A percentile compares a stretch with the other conserved stretches of the same genome.
Evolutionary conservation across 805 yeast species (phyloP).

Genomic region (Myxozyma nipponensis): DNA sequence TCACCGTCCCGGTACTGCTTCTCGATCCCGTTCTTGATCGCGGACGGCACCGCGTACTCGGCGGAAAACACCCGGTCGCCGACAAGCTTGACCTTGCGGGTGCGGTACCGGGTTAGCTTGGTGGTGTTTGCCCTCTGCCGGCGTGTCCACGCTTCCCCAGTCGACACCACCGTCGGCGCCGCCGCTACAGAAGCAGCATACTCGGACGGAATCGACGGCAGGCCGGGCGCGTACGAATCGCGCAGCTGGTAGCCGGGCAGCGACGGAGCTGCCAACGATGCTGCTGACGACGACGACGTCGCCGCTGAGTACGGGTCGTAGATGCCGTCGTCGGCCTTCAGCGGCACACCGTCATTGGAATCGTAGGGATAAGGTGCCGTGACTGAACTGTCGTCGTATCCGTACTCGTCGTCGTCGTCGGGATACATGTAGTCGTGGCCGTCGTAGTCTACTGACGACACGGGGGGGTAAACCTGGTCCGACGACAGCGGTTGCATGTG

Average conservation of each 20-base stretch:
- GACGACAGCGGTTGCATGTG: too few species aligned
- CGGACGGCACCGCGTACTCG: constrained; percentile 39
- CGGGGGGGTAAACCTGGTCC: too few species aligned
- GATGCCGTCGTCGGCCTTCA: constrained; percentile 8
- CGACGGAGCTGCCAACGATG: background rate
- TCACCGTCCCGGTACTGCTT: constrained; percentile 32
- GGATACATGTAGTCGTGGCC: too few species aligned
- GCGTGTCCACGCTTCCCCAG: constrained; percentile 34
- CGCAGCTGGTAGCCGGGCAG: background rate
- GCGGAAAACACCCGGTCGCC: constrained; percentile 37
- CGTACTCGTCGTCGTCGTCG: constrained; percentile 5
- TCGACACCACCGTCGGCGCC: constrained; percentile 11
- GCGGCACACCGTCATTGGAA: constrained; percentile 6
- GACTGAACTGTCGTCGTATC: constrained; percentile 2
- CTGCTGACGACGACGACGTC: background rate
- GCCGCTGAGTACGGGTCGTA: constrained; percentile 12
- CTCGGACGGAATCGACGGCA: background rate
- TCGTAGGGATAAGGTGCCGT: background rate
- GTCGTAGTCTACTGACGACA: too few species aligned
- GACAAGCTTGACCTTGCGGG: constrained; percentile 40
- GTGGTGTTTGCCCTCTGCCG: constrained; percentile 8
- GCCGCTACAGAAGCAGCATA: background rate
- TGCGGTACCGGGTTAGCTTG: constrained; percentile 34
- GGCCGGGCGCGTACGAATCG: background rate
- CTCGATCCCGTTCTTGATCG: constrained; percentile 39